A percentile compares a stretch with the other conserved stretches of the same genome.
Evolutionary conservation across 352 stramenopile genomes (phyloP).

Genomic region (Pythium plurisporium): DNA sequence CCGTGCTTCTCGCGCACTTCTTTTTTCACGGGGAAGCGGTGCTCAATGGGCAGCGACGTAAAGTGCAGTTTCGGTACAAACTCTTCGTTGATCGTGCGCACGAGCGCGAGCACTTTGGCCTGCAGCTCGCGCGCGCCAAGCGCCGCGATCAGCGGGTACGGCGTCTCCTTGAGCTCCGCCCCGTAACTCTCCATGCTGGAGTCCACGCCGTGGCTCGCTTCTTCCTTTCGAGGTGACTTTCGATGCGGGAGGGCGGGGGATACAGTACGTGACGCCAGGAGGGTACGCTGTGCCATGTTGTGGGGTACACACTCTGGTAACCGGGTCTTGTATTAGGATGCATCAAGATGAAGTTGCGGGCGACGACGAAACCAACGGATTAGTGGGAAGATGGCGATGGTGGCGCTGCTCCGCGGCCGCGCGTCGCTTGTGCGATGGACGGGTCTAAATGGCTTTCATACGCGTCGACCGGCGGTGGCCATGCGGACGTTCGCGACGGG

Average conservation of each 20-base stretch:
- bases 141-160: slow-evolving; percentile 78
- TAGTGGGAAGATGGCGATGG: not conserved
- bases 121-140: slow-evolving; percentile 75
- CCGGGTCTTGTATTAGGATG: slow-evolving; percentile 8
- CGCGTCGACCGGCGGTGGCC: too few relatives aligned
- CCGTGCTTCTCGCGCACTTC: slow-evolving; percentile 81
- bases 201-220: not conserved
- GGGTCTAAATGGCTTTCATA: too few relatives aligned
- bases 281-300: slow-evolving; percentile 1
- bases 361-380: slow-evolving; percentile 1
- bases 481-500: slow-evolving; percentile 7
- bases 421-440: not conserved
- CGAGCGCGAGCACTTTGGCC: slow-evolving; percentile 55
- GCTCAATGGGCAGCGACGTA: slow-evolving; percentile 55
- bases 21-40: slow-evolving; percentile 81
- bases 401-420: slow-evolving; percentile 1
- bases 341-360: slow-evolving; percentile 12
- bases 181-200: slow-evolving; percentile 79
- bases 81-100: slow-evolving; percentile 77
- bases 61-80: slow-evolving; percentile 81
- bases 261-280: too few relatives aligned
- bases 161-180: slow-evolving; percentile 81
- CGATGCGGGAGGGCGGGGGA: too few relatives aligned
- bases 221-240: too few relatives aligned
- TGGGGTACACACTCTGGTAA: not conserved